A percentile compares a stretch with the other conserved stretches of the same genome.
Conservation (phyloP, 169 alveolate genomes). For the Condylostoma magnum region DNA sequence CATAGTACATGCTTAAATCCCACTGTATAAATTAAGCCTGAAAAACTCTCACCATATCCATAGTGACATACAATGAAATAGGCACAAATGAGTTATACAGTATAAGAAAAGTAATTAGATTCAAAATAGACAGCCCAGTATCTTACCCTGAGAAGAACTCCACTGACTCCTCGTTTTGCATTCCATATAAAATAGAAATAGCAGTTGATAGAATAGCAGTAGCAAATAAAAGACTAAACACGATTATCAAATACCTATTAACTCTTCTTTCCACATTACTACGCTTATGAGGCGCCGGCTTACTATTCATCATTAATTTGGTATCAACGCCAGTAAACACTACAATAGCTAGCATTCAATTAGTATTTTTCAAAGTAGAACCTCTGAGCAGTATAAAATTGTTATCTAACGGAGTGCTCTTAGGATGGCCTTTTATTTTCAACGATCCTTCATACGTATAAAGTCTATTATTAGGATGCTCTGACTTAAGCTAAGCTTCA, state of each 20-base stretch:
- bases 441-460: conserved; percentile 34
- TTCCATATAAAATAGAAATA: conserved; percentile 2
- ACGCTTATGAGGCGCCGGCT: conserved; percentile 59
- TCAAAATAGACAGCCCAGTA: background rate
- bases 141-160: conserved; percentile 21
- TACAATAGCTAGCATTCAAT: conserved; percentile 77
- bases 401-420: conserved; percentile 28
- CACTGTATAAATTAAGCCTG: conserved; percentile 90
- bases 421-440: conserved; percentile 33
- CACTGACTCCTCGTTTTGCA: background rate
- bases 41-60: conserved; percentile 92
- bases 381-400: conserved; percentile 71
- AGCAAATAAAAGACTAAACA: conserved; percentile 26
- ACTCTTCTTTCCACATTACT: conserved; percentile 65
- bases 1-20: conserved; percentile 78
- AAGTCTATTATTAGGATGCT: conserved; percentile 30
- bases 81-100: conserved; percentile 93
- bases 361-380: conserved; percentile 62
- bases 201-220: conserved; percentile 19
- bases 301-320: conserved; percentile 71
- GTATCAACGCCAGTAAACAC: conserved; percentile 74
- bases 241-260: conserved; percentile 57
- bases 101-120: conserved; percentile 72
- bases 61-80: conserved; percentile 92
- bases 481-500: conserved; percentile 7